Conservation (phyloP, 306 rosid genomes). For the Amphicarpaea edgeworthii region DNA sequence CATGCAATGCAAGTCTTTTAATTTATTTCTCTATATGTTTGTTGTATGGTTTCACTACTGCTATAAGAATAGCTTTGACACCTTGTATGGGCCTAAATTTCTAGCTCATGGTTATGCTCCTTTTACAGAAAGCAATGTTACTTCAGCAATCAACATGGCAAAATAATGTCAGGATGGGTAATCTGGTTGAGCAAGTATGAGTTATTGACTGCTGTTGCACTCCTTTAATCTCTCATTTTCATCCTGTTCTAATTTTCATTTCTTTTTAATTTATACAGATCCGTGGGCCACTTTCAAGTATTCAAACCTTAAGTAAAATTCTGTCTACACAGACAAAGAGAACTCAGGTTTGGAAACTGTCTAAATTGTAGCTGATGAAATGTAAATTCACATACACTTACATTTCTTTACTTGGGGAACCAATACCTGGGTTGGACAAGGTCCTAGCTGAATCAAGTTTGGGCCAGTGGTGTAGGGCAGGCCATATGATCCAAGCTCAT, state of each 20-base stretch:
- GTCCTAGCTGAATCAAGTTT: constrained; percentile 5
- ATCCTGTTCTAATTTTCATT: constrained; percentile 42
- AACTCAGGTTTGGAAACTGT: constrained; percentile 68
- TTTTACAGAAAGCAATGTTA: constrained; percentile 83
- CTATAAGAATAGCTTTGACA: constrained; percentile 17
- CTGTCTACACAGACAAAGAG: constrained; percentile 77
- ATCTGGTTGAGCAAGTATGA: constrained; percentile 85
- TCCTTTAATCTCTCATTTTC: constrained; percentile 8
- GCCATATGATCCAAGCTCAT: not conserved
- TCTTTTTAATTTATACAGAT: constrained; percentile 59
- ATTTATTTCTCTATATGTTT: constrained; percentile 29
- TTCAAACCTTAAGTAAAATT: constrained; percentile 88
- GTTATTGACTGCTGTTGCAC: constrained; percentile 21
- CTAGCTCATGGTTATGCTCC: constrained; percentile 30
- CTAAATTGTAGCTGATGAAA: constrained; percentile 35
- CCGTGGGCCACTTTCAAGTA: constrained; percentile 93
- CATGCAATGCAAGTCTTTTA: constrained; percentile 20
- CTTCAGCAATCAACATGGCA: constrained; percentile 97
- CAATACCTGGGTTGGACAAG: not conserved
- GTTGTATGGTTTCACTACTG: constrained; percentile 19
- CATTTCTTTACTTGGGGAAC: not conserved
- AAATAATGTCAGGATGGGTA: constrained; percentile 85
- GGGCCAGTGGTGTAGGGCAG: not conserved
- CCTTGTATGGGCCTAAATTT: constrained; percentile 34
- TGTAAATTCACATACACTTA: constrained; percentile 14